Percentiles rank a stretch among this genome's conserved stretches.
phyloP scores from a whole-genome alignment of 2,329 filamentous ascomycete genomes.

The Clonostachys chloroleuca region DNA sequence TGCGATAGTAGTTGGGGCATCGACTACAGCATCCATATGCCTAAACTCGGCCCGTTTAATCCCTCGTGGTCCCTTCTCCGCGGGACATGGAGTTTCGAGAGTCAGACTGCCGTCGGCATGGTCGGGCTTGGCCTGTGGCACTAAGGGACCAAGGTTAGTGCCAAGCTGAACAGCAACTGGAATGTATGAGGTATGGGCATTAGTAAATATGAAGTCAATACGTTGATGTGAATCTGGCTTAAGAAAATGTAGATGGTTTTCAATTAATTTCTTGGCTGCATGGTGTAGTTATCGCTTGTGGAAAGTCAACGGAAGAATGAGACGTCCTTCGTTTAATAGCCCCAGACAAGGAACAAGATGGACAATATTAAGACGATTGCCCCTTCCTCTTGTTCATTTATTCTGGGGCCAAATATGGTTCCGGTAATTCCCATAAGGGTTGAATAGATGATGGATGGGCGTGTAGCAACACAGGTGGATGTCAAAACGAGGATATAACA shows the following conservation, averaged over 20 bases:
- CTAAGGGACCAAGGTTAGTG: slow-evolving; percentile 2
- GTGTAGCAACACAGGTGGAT: not conserved
- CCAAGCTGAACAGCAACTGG: not conserved
- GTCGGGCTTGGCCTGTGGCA: slow-evolving; percentile 19
- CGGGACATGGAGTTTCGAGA: slow-evolving; percentile 14
- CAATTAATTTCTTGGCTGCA: slow-evolving; percentile 13
- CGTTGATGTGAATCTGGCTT: not conserved
- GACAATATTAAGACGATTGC: not conserved
- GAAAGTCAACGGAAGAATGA: slow-evolving; percentile 21
- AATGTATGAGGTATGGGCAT: not conserved
- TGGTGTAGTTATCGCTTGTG: slow-evolving; percentile 24
- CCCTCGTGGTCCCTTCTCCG: slow-evolving; percentile 16
- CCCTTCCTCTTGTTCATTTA: not conserved
- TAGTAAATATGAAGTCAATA: not conserved
- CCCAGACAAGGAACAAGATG: not conserved
- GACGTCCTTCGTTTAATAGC: slow-evolving; percentile 20
- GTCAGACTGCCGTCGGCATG: slow-evolving; percentile 22
- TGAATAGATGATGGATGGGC: not conserved
- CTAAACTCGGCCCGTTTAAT: slow-evolving; percentile 13
- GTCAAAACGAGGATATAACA: not conserved
- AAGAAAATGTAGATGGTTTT: not conserved
- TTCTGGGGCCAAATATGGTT: not conserved
- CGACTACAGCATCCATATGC: slow-evolving; percentile 16
- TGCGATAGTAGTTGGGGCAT: slow-evolving; percentile 16
- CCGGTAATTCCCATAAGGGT: not conserved